phyloP scores from a whole-genome alignment of 2,329 filamentous ascomycete genomes.

The Beauveria brongniartii region DNA sequence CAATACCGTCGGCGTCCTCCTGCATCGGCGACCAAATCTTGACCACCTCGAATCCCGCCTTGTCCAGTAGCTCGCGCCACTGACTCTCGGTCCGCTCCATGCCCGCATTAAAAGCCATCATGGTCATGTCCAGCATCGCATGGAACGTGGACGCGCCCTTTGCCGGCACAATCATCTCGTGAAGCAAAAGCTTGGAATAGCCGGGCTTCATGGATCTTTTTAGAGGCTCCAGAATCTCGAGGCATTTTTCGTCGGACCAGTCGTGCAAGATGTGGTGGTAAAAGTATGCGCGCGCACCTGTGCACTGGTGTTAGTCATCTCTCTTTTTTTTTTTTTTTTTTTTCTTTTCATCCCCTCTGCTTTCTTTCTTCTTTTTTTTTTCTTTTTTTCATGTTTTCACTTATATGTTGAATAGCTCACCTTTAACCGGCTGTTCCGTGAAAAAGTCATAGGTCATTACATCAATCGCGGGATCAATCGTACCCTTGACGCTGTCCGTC shows the following conservation, averaged over 20 bases:
- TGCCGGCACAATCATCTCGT: slow-evolving; percentile 20
- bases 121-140: slow-evolving; percentile 17
- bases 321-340: too few species aligned
- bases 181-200: slow-evolving; percentile 24
- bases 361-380: too few species aligned
- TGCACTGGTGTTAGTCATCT: slow-evolving; percentile 12
- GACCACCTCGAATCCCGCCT: slow-evolving; percentile 14
- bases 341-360: too few species aligned
- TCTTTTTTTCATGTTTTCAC: too few species aligned
- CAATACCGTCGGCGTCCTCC: not conserved
- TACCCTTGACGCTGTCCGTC: slow-evolving; percentile 14
- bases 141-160: slow-evolving; percentile 12
- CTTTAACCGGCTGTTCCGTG: slow-evolving; percentile 21
- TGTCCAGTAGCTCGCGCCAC: slow-evolving; percentile 15
- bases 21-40: not conserved
- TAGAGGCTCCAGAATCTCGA: slow-evolving; percentile 15
- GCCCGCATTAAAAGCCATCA: slow-evolving; percentile 17
- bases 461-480: slow-evolving; percentile 16
- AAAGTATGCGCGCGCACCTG: slow-evolving; percentile 19
- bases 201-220: slow-evolving; percentile 17
- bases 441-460: slow-evolving; percentile 27
- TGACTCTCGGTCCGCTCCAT: slow-evolving; percentile 16
- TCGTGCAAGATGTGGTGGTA: slow-evolving; percentile 21
- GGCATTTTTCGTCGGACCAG: slow-evolving; percentile 17
- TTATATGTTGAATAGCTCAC: not conserved